These are phyloP conservation scores for Toxoplasma gondii DNA, from an alignment of 169 alveolate genomes.

Conservation along the genomic window DNA sequence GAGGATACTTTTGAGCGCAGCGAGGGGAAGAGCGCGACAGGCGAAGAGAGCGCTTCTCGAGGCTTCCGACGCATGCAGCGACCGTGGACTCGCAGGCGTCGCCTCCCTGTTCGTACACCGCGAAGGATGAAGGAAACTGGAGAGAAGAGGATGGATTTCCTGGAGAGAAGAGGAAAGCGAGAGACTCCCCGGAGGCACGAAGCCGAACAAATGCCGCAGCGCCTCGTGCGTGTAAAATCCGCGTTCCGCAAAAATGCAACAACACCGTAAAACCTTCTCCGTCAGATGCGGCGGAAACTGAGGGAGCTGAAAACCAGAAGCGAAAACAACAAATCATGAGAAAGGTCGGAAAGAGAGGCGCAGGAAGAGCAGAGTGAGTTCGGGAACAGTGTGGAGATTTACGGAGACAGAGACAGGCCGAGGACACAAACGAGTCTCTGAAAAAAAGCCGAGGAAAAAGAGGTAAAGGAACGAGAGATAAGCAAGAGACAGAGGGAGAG, in stretches of 20 bases:
- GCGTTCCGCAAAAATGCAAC: neutral
- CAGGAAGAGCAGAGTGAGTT: neutral
- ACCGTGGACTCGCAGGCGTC: neutral
- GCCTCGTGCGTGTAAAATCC: neutral
- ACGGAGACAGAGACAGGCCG: too few relatives aligned
- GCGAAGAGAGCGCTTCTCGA: neutral
- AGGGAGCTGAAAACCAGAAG: neutral
- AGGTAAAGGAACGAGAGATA: neutral
- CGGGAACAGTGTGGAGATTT: neutral
- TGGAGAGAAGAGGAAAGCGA: neutral
- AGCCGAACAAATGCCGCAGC: neutral
- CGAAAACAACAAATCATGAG: neutral
- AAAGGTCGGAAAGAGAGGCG: neutral
- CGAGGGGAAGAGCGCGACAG: constrained; percentile 5
- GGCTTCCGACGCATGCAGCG: neutral
- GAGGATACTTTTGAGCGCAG: neutral
- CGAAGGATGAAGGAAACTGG: neutral
- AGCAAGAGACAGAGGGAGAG: neutral
- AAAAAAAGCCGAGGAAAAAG: neutral
- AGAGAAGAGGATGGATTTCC: neutral
- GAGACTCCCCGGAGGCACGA: neutral
- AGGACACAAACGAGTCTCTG: too few relatives aligned
- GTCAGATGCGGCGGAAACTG: neutral
- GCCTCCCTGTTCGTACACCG: neutral
- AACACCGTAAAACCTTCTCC: constrained; percentile 17